Evolutionary conservation across 805 yeast species (phyloP), one percentile per base, ranked within the genome.

Genomic region (Ogataea neopini): DNA sequence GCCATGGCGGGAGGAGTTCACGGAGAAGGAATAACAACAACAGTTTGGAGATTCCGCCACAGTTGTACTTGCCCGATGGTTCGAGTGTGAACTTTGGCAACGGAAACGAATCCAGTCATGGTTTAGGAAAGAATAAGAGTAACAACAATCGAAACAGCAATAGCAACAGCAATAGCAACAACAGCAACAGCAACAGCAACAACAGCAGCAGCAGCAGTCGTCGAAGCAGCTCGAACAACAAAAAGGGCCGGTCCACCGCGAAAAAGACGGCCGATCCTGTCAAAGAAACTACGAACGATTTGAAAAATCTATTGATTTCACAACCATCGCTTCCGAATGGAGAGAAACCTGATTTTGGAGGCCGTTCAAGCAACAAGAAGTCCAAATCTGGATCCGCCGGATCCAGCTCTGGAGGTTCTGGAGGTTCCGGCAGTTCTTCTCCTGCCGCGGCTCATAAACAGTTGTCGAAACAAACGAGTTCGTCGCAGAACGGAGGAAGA

Each of bases 11-110:
- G 37, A 40, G 47, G 37, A 41, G 41, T 25, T 70, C 81, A 33
- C 15, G 34, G 34, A 80, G 81, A 47, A 57, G 54, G 35, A 64
- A 62, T 48, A 61, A 59, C 25, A 45, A 45, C 22, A 45, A 45
- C 19, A 52, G 48, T 10, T 53, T 61, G 25, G 51, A 51, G 41
- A 61, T 57, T 19, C 69, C 69, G 6, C 67, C 67, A 13, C 58
- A 66, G 53, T 58, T 58, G 51, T 63, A 52, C 71, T 53, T 57
- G n/a, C 61, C 63, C 9, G 61, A 62, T 34, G 63, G 62, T 18
- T 40, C 54, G n/a, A 35, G 54, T 18, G 66, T 60, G 40, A 55
- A 59, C 39, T 61, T 61, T 49, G 66, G 62, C 14, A 52, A 55
- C 48, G 33, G 45, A 9, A 39, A 26, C 15, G 42, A 28, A 23